Evolutionary conservation across 305 asterid genomes (phyloP).

Genomic region (Fraxinus sp.): DNA sequence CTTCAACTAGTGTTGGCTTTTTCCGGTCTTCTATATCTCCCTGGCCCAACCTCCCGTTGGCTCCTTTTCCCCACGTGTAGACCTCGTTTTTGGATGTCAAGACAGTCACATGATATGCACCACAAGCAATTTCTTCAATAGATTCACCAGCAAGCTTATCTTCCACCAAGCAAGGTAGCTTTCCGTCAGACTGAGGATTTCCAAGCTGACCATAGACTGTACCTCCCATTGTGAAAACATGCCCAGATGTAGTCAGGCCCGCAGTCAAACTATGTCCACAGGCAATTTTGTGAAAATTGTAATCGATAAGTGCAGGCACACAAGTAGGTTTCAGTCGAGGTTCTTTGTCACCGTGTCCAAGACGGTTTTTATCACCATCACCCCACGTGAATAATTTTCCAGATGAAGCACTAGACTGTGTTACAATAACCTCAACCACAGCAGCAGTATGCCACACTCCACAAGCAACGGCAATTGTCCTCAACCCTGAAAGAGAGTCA

Average conservation of each 20-base stretch:
- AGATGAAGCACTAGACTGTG: constrained; percentile 74
- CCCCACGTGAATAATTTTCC: constrained; percentile 98
- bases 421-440: constrained; percentile 83
- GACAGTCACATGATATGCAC: constrained; percentile 86
- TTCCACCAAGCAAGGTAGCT: constrained; percentile 73
- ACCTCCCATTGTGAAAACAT: constrained; percentile 90
- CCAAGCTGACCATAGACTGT: constrained; percentile 95
- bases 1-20: constrained; percentile 74
- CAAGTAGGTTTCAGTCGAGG: constrained; percentile 87
- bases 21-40: constrained; percentile 94
- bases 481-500: constrained; percentile 72
- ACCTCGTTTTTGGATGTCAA: constrained; percentile 88
- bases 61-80: constrained; percentile 97
- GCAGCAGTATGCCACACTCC: constrained; percentile 99
- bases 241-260: constrained; percentile 83
- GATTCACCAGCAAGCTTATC: constrained; percentile 68
- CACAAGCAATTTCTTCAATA: constrained; percentile 82
- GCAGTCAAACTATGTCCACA: constrained; percentile 95
- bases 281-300: constrained; percentile 72
- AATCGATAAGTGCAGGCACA: constrained; percentile 83
- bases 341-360: constrained; percentile 94
- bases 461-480: constrained; percentile 88
- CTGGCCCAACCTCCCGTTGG: constrained; percentile 94
- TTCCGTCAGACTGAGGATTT: constrained; percentile 78
- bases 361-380: constrained; percentile 95